phyloP scores from a whole-genome alignment of 257 asterid genomes.

The Solanum habrochaites region DNA sequence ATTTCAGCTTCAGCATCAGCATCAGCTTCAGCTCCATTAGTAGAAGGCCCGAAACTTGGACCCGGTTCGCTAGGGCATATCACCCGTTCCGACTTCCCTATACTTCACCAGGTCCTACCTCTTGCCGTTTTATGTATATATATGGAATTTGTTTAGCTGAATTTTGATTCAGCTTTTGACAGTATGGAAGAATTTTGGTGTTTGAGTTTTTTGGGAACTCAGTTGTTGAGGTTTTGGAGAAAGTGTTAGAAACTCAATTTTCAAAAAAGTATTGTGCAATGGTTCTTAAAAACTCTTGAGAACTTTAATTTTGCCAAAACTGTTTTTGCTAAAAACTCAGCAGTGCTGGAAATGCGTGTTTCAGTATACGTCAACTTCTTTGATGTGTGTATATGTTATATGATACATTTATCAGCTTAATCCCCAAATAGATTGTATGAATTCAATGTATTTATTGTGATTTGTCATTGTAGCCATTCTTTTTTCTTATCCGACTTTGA shows the following conservation, averaged over 20 bases:
- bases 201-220: neutral
- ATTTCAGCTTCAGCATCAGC: conserved; percentile 23
- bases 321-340: neutral
- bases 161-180: neutral
- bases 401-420: neutral
- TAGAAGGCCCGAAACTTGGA: conserved; percentile 29
- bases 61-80: conserved; percentile 63
- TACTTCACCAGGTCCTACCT: conserved; percentile 64
- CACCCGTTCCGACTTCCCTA: conserved; percentile 79
- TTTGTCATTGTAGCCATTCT: neutral
- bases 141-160: neutral
- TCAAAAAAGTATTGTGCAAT: neutral
- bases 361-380: neutral
- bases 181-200: neutral
- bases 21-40: conserved; percentile 32
- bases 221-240: neutral
- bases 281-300: neutral
- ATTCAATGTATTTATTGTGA: neutral
- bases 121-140: neutral
- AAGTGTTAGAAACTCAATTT: neutral
- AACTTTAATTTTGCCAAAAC: neutral
- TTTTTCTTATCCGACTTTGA: neutral
- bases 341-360: neutral
- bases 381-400: neutral
- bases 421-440: neutral